Conservation (phyloP, 2,329 filamentous ascomycete genomes). For the Capronia epimyces region DNA sequence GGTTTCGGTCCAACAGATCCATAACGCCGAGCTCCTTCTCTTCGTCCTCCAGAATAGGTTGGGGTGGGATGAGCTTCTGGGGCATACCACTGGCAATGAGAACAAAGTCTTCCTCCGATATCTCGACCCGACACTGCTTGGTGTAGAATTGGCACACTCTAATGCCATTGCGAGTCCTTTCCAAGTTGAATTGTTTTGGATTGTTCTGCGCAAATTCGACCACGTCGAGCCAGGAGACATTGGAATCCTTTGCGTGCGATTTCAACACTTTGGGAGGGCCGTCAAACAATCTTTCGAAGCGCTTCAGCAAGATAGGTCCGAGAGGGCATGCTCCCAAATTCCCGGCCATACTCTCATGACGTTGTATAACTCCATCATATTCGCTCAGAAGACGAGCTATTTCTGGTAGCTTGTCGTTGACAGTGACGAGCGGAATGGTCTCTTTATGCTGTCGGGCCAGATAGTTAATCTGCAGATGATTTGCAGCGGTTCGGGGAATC, state of each 20-base stretch:
- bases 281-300: conserved; percentile 81
- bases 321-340: conserved; percentile 79
- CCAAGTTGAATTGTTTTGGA: conserved; percentile 69
- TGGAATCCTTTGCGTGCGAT: conserved; percentile 56
- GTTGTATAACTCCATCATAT: conserved; percentile 78
- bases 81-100: conserved; percentile 77
- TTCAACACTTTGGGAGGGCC: conserved; percentile 65
- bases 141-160: conserved; percentile 76
- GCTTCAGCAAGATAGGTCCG: conserved; percentile 75
- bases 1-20: conserved; percentile 74
- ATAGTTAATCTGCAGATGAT: conserved; percentile 64
- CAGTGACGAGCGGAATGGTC: conserved; percentile 57
- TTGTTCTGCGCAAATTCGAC: conserved; percentile 78
- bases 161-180: conserved; percentile 61
- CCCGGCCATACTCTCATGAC: conserved; percentile 79
- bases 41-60: conserved; percentile 80
- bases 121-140: conserved; percentile 75
- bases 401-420: conserved; percentile 66
- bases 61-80: conserved; percentile 72
- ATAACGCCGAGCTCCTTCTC: conserved; percentile 76
- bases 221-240: conserved; percentile 76
- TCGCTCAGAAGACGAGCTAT: conserved; percentile 67
- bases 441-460: conserved; percentile 58
- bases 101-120: conserved; percentile 81
- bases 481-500: conserved; percentile 50